Percentiles rank a stretch among this genome's conserved stretches.
phyloP scores from a whole-genome alignment of 1,284 basidiomycete species.

The Pascua guehoae region DNA sequence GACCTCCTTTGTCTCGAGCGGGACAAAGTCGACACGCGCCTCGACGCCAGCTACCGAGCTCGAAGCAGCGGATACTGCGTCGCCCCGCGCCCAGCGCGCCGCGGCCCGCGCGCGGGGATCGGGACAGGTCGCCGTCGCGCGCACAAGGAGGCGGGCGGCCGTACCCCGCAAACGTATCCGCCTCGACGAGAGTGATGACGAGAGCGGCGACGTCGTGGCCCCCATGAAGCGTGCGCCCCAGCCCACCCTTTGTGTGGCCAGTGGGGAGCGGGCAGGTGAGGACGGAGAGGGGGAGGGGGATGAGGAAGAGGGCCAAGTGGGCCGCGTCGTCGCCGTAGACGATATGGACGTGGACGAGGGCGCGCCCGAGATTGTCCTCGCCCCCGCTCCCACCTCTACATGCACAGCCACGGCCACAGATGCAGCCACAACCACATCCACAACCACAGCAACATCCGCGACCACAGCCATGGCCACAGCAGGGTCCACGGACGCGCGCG shows the following conservation, averaged over 20 bases:
- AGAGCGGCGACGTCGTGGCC: conserved; percentile 16
- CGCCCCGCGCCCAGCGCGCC: not conserved
- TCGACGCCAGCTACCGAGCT: not conserved
- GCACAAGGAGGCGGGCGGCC: conserved; percentile 19
- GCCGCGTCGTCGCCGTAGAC: not conserved
- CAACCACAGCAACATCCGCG: too few relatives aligned
- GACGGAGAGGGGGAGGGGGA: conserved; percentile 4
- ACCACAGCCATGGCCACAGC: not conserved
- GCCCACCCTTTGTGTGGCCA: not conserved
- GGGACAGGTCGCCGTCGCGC: conserved; percentile 36
- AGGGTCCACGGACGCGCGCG: conserved; percentile 8
- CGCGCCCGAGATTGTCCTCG: not conserved
- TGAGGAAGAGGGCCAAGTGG: conserved; percentile 19
- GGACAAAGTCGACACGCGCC: conserved; percentile 7
- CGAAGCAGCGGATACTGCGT: not conserved
- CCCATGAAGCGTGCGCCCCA: not conserved
- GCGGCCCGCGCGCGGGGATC: conserved; percentile 23
- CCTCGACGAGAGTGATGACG: conserved; percentile 36
- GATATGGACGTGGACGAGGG: not conserved
- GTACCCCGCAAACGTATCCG: conserved; percentile 20
- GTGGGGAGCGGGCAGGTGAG: not conserved
- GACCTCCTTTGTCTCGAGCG: not conserved
- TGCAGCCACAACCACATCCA: too few relatives aligned
- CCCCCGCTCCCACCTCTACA: not conserved
- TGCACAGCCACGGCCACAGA: not conserved